Conservation (phyloP, 331 rosid genomes). For the Acacia pycnantha region DNA sequence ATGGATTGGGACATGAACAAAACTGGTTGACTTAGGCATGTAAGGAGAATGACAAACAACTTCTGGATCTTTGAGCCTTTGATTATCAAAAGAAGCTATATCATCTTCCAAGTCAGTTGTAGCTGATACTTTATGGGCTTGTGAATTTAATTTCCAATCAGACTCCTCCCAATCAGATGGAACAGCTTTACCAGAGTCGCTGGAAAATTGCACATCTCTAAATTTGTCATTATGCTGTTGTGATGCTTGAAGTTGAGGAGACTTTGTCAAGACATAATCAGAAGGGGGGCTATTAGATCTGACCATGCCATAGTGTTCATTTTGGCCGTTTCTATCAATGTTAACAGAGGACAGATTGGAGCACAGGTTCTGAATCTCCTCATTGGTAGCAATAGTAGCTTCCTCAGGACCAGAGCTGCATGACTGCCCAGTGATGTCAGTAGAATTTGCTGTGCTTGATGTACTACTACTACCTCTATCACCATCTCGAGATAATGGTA, state of each 20-base stretch:
- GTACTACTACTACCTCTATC: conserved; percentile 49
- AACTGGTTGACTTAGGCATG: conserved; percentile 52
- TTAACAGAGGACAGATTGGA: conserved; percentile 52
- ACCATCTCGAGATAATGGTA: conserved; percentile 45
- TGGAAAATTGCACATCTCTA: conserved; percentile 38
- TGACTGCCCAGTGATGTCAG: conserved; percentile 46
- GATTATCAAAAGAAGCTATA: conserved; percentile 77
- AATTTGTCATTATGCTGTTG: conserved; percentile 47
- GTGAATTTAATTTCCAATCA: conserved; percentile 55
- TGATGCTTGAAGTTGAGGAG: conserved; percentile 47
- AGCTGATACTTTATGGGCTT: conserved; percentile 32
- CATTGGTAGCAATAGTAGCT: conserved; percentile 48
- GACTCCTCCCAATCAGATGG: conserved; percentile 43
- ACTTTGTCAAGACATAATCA: conserved; percentile 43
- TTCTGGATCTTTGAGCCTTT: conserved; percentile 93
- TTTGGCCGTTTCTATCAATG: conserved; percentile 40
- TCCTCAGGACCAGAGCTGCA: conserved; percentile 54
- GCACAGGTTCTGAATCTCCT: conserved; percentile 56
- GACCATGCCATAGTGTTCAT: conserved; percentile 39
- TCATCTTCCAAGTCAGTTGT: conserved; percentile 75
- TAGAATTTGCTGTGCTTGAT: conserved; percentile 41
- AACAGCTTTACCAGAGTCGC: conserved; percentile 35
- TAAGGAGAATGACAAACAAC: conserved; percentile 53
- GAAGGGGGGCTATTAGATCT: conserved; percentile 42
- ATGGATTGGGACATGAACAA: conserved; percentile 48